Conservation (phyloP, 805 yeast genomes). For the Candida insectalens region DNA sequence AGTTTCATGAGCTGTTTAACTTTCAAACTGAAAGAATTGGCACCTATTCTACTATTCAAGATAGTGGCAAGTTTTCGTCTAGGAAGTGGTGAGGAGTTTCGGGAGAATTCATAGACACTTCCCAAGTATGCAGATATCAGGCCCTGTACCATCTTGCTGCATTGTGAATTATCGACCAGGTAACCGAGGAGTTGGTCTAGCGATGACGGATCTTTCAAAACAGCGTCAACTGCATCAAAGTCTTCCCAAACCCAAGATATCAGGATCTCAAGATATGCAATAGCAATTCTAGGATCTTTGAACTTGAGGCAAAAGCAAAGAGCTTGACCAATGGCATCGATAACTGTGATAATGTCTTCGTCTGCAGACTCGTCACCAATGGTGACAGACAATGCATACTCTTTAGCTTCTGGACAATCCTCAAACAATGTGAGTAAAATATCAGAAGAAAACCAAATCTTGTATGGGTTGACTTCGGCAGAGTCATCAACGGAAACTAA, state of each 20-base stretch:
- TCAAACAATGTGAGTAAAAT: constrained; percentile 55
- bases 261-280: constrained; percentile 70
- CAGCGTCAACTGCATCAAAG: constrained; percentile 61
- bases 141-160: constrained; percentile 47
- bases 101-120: constrained; percentile 66
- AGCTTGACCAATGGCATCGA: constrained; percentile 73
- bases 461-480: constrained; percentile 71
- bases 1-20: constrained; percentile 64
- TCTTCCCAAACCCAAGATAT: constrained; percentile 75
- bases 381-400: constrained; percentile 35
- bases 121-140: constrained; percentile 67
- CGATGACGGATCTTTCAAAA: constrained; percentile 58
- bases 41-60: constrained; percentile 65
- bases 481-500: constrained; percentile 72
- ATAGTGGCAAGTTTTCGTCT: constrained; percentile 53
- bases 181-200: constrained; percentile 61
- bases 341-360: constrained; percentile 59
- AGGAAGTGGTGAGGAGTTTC: constrained; percentile 49
- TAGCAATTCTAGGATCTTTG: constrained; percentile 62
- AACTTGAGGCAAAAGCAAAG: constrained; percentile 53
- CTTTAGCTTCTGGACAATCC: constrained; percentile 39
- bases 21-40: constrained; percentile 66
- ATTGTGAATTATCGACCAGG: constrained; percentile 34
- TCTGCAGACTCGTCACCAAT: constrained; percentile 52
- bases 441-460: constrained; percentile 72